These are phyloP conservation scores for Apiospora koreana DNA, from an alignment of 2,329 filamentous ascomycete genomes.

Conservation along the genomic window DNA sequence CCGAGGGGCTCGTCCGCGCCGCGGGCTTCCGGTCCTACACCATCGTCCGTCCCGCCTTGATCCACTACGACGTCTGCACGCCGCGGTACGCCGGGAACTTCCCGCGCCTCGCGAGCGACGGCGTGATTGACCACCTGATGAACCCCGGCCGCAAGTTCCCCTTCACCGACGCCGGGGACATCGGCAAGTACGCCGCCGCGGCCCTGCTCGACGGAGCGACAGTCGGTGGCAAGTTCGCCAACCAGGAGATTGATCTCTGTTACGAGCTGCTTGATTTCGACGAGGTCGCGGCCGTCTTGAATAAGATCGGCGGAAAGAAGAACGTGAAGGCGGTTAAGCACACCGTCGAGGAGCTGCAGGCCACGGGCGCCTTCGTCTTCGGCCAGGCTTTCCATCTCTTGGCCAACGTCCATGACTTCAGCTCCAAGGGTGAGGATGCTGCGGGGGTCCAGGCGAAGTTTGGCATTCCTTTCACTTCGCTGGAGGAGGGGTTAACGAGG, in stretches of 20 bases:
- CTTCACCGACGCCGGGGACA: conserved; percentile 31
- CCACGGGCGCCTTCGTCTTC: conserved; percentile 16
- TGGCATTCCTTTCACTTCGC: conserved; percentile 30
- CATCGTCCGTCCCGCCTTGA: conserved; percentile 33
- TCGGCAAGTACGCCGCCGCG: conserved; percentile 35
- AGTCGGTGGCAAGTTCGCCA: conserved; percentile 26
- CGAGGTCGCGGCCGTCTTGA: conserved; percentile 30
- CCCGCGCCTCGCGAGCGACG: conserved; percentile 27
- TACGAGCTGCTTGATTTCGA: conserved; percentile 32
- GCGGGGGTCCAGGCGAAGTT: conserved; percentile 25
- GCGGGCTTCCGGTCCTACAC: conserved; percentile 34
- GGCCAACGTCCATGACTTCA: conserved; percentile 28
- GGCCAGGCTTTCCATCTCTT: conserved; percentile 29
- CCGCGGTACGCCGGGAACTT: conserved; percentile 28
- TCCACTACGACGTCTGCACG: conserved; percentile 30
- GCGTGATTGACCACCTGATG: conserved; percentile 29
- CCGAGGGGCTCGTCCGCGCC: conserved; percentile 35
- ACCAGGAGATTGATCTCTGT: conserved; percentile 33
- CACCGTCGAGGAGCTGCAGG: conserved; percentile 24
- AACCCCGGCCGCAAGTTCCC: conserved; percentile 24
- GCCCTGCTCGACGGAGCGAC: conserved; percentile 30
- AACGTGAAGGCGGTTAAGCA: conserved; percentile 25
- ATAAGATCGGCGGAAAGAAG: conserved; percentile 27
- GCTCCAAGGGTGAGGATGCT: conserved; percentile 10
- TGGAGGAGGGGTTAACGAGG: conserved; percentile 26